phyloP scores from a whole-genome alignment of 257 asterid genomes.

The Nicotiana undulata region DNA sequence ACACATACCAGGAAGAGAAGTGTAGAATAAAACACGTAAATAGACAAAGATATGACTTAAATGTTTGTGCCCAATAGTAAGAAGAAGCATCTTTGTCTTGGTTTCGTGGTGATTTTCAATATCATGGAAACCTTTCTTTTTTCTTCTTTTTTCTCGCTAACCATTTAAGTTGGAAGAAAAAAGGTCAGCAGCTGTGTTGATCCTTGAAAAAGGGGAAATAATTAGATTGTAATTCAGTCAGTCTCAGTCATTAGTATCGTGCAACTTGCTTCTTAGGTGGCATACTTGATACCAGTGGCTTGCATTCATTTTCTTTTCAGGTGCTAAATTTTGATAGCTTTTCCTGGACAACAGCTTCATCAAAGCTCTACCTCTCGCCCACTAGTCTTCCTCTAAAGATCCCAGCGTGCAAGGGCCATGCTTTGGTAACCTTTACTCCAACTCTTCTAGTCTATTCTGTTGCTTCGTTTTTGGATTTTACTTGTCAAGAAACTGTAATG shows the following conservation, averaged over 20 bases:
- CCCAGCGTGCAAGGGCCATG: constrained; percentile 98
- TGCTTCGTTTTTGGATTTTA: neutral
- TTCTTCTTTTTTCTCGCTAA: neutral
- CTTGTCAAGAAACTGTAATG: neutral
- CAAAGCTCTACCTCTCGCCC: constrained; percentile 89
- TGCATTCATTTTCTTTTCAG: constrained; percentile 28
- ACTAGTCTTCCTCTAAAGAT: constrained; percentile 80
- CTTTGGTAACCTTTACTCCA: constrained; percentile 49
- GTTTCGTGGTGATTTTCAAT: neutral
- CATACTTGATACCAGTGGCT: neutral
- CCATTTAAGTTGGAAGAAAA: neutral
- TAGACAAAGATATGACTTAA: neutral
- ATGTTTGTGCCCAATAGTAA: neutral
- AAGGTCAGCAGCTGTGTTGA: neutral
- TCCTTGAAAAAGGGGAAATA: neutral
- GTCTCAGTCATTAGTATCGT: neutral
- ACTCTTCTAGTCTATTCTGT: neutral
- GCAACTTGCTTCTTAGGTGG: neutral
- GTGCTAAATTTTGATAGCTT: constrained; percentile 76
- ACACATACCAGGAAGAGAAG: neutral
- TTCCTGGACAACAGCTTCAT: constrained; percentile 80
- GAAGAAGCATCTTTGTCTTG: neutral
- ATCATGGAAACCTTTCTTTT: neutral
- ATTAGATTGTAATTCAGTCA: neutral
- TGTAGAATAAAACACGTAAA: neutral